A percentile compares a stretch with the other conserved stretches of the same genome.
Conservation (phyloP, 75 land plant species). For the Pseudotsuga menziesii region DNA sequence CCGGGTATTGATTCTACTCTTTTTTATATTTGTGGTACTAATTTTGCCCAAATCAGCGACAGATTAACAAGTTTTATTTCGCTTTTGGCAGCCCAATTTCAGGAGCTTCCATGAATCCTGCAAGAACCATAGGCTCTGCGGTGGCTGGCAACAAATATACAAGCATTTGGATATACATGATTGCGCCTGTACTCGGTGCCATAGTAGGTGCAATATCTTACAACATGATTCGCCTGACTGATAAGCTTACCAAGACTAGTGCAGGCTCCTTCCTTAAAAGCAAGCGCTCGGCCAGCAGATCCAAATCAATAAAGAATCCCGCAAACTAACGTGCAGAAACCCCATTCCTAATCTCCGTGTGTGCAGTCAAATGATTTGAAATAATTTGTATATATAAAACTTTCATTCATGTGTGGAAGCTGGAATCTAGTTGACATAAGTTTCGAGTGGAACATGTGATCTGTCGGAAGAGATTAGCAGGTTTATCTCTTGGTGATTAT, state of each 20-base stretch:
- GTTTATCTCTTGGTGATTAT: too few species aligned
- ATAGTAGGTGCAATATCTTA: constrained; percentile 45
- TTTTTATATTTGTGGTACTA: neutral
- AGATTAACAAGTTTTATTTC: neutral
- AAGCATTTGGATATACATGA: constrained; percentile 62
- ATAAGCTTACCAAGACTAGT: neutral
- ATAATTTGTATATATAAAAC: too few species aligned
- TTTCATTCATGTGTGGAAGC: too few species aligned
- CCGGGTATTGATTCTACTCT: constrained; percentile 28
- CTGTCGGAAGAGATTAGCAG: too few species aligned
- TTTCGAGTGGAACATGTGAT: too few species aligned
- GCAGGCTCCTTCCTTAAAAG: constrained; percentile 2
- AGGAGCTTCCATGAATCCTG: constrained; percentile 82
- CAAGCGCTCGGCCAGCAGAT: neutral
- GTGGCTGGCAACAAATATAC: constrained; percentile 42
- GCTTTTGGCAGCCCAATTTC: constrained; percentile 42
- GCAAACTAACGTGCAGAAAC: too few species aligned
- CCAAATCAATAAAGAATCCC: too few species aligned
- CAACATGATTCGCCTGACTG: constrained; percentile 35
- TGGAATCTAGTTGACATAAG: too few species aligned
- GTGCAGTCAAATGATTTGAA: too few species aligned
- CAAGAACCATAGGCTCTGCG: constrained; percentile 64
- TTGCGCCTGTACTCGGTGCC: constrained; percentile 47
- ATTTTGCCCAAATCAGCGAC: neutral
- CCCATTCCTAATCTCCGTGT: too few species aligned